Evolutionary conservation across 208 protist species (phyloP), one percentile per base, ranked within the genome.

Genomic region (Spironucleus salmonicida): DNA sequence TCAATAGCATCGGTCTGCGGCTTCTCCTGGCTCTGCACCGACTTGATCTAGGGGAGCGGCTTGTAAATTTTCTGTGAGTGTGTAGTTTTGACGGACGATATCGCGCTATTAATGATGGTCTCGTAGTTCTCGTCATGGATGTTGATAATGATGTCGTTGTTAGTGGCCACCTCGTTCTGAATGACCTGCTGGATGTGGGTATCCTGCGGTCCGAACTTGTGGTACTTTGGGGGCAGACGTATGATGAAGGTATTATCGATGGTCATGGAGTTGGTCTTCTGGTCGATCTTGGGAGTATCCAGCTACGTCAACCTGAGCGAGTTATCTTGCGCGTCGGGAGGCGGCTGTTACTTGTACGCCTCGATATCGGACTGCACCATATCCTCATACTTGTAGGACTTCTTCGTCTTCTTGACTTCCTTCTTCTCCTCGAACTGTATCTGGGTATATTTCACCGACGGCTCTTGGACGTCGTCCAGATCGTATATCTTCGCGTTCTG

Each of bases 1-100:
- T 67, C 61, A 40, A 67, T 67, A 23, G 61, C 35, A 30, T 67
- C 61, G 26, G 19, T 67, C 19, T 34, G 61, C 61, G 61, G 23
- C 26, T 15, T 67, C 19, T 67, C 61, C 45, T 53, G 45, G 11
- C 19, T 53, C 11, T 23, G 11, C 45, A 19, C 45, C 11, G 4
- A 19, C 19, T 53, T 53, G 4, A 53, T 53, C 19, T 53, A 53
- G 45, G 4, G 45, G 45, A 23, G 45, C 45, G 11, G 4, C 45
- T 53, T 19, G 11, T 53, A 19, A 23, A 23, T 4, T 19, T 23
- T 23, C 45, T 53, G 45, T 23, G 45, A 23, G 4, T 4, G 11
- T 19, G 19, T 53, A 23, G 45, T 23, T 4, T 19, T 4, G 45
- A 19, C 45, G 11, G 4, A 4, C 19, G 4, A 23, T 19, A 53